phyloP scores from a whole-genome alignment of 345 rosid genomes.

The Zanthoxylum bungeanum region DNA sequence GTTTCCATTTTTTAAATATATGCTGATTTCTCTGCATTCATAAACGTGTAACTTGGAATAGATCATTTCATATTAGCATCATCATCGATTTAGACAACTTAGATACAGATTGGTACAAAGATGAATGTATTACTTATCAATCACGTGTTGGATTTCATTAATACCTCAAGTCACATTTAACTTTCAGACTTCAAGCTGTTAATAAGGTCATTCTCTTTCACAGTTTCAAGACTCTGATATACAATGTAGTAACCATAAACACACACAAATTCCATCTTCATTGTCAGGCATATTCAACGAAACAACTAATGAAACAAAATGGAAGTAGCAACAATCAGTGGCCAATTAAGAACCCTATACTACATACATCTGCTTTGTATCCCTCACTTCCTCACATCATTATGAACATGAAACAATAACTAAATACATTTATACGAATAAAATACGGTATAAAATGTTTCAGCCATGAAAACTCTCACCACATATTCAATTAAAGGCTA shows the following conservation, averaged over 20 bases:
- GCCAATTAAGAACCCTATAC: not conserved
- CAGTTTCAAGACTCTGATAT: not conserved
- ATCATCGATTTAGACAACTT: not conserved
- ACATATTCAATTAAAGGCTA: conserved; percentile 46
- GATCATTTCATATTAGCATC: not conserved
- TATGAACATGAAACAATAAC: not conserved
- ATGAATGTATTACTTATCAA: not conserved
- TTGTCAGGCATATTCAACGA: not conserved
- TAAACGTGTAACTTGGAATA: not conserved
- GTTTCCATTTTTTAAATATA: not conserved
- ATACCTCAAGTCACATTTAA: not conserved
- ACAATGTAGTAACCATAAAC: not conserved
- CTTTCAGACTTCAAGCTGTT: not conserved
- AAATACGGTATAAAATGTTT: not conserved
- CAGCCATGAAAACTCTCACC: conserved; percentile 13
- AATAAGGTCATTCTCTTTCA: not conserved
- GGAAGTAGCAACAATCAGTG: not conserved
- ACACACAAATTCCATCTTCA: not conserved
- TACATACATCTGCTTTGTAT: not conserved
- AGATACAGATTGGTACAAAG: not conserved
- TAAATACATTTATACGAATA: not conserved
- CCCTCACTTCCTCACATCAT: not conserved
- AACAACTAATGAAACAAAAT: not conserved
- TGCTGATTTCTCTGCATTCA: not conserved
- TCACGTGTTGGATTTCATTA: not conserved